Base-by-base conservation (phyloP, 148 eudicot species). In the Polygonum maritimum region DNA sequence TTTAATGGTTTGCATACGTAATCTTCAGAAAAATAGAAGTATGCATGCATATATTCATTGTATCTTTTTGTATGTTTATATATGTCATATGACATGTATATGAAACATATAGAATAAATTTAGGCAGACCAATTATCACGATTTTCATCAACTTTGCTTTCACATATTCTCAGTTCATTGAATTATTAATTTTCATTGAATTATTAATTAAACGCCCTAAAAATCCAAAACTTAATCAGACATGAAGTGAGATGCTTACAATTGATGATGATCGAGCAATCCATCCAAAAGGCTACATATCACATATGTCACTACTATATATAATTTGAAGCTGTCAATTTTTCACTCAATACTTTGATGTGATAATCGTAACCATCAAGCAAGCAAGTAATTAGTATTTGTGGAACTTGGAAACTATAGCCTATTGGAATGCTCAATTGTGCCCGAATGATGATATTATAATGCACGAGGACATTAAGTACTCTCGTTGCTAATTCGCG, bases 301-400 rank as follows among this genome's bases (percentile, higher is more conserved):
- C 5, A 49, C 14, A 49, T 41, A 41, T 41, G 45, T 41, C 54
- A 49, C 15, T 13, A 49, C 6, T 3, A 16, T 51, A 18, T 3
- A 15, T 0, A 14, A 51, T 14, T 14, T 51, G 15, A 3, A 16
- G 16, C 6, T 15, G 55, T 12, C n/a, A 51, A 2, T 21, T 57
- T 1, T 57, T 19, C 12, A 57, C 11, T 57, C 2, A 57, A 57
- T n/a, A 49, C 4, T 49, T 57, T 21, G 31, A 57, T 33, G 21
- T 5, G 26, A 55, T 9, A 65, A 65, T 65, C 71, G 40, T 65
- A 67, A 33, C 3, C 21, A 67, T 36, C 19, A 67, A 67, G 45
- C 71, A 67, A 67, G 21, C 71, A 67, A 35, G 71, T 67, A 36
- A 67, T 60, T 60, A 60, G 69, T 60, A 38, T 21, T 22, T 14